Evolutionary conservation across 1,284 basidiomycete species (phyloP).

Genomic region (Bjerkandera adusta): DNA sequence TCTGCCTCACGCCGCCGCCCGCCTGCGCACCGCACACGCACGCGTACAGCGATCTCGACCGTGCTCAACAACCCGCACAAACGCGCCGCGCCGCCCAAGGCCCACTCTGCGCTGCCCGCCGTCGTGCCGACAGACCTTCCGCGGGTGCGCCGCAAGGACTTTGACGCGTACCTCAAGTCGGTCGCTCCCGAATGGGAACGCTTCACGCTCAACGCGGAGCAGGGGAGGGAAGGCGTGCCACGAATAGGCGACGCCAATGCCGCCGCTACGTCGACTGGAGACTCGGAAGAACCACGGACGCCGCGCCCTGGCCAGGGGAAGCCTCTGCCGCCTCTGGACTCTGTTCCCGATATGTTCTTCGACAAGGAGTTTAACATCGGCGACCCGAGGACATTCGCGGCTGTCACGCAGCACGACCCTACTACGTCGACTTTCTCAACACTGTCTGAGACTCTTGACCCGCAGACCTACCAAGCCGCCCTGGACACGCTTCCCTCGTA

Average conservation of each 20-base stretch:
- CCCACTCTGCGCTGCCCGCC: conserved; percentile 75
- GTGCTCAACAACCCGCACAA: conserved; percentile 86
- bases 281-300: conserved; percentile 31
- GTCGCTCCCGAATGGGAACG: conserved; percentile 78
- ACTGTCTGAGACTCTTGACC: conserved; percentile 4
- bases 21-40: neutral
- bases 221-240: conserved; percentile 45
- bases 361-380: conserved; percentile 80
- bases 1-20: neutral
- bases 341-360: conserved; percentile 85
- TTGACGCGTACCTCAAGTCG: conserved; percentile 77
- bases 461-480: conserved; percentile 46
- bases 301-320: conserved; percentile 32
- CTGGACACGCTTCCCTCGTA: conserved; percentile 94
- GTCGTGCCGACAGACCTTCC: conserved; percentile 72
- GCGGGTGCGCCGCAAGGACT: conserved; percentile 80
- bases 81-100: conserved; percentile 80
- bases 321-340: conserved; percentile 67
- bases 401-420: conserved; percentile 57
- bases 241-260: conserved; percentile 33
- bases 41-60: conserved; percentile 59
- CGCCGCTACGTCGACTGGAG: conserved; percentile 26
- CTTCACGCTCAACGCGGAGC: conserved; percentile 52
- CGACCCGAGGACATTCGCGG: conserved; percentile 79
- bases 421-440: conserved; percentile 57